phyloP scores from a whole-genome alignment of 2,329 filamentous ascomycete genomes.

The Eutypella sp. region DNA sequence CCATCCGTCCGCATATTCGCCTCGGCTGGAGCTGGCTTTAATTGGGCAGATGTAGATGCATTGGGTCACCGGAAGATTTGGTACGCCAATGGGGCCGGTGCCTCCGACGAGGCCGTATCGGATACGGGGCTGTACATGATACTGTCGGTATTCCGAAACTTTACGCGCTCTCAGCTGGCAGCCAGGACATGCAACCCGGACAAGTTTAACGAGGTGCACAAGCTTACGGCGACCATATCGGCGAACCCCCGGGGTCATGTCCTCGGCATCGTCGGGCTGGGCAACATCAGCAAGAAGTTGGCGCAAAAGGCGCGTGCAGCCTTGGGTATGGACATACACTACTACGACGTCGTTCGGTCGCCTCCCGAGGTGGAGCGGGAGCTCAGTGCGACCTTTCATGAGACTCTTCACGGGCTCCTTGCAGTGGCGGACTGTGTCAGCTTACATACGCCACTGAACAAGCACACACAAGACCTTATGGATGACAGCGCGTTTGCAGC shows the following conservation, averaged over 20 bases:
- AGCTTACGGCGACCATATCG: constrained; percentile 39
- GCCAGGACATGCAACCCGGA: constrained; percentile 37
- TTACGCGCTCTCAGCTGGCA: constrained; percentile 41
- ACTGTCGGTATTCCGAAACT: constrained; percentile 44
- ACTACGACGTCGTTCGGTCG: constrained; percentile 39
- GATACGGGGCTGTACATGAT: constrained; percentile 39
- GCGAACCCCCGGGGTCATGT: constrained; percentile 42
- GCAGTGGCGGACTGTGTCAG: constrained; percentile 28
- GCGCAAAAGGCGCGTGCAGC: constrained; percentile 39
- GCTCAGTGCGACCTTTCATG: constrained; percentile 25
- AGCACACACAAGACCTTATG: constrained; percentile 21
- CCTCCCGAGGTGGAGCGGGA: constrained; percentile 23
- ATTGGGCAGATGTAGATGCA: constrained; percentile 57
- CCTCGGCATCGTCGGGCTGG: constrained; percentile 50
- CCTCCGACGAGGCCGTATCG: constrained; percentile 38
- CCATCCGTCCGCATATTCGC: constrained; percentile 55
- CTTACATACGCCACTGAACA: constrained; percentile 28
- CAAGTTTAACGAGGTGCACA: constrained; percentile 37
- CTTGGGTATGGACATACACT: constrained; percentile 51
- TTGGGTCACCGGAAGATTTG: constrained; percentile 34
- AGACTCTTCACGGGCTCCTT: constrained; percentile 22
- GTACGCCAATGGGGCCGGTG: constrained; percentile 39
- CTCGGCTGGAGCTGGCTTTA: constrained; percentile 60
- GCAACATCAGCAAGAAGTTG: constrained; percentile 40
- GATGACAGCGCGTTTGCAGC: constrained; percentile 30